Evolutionary conservation across 1,139 yeast genomes (phyloP).

Genomic region (Pichia sp.): DNA sequence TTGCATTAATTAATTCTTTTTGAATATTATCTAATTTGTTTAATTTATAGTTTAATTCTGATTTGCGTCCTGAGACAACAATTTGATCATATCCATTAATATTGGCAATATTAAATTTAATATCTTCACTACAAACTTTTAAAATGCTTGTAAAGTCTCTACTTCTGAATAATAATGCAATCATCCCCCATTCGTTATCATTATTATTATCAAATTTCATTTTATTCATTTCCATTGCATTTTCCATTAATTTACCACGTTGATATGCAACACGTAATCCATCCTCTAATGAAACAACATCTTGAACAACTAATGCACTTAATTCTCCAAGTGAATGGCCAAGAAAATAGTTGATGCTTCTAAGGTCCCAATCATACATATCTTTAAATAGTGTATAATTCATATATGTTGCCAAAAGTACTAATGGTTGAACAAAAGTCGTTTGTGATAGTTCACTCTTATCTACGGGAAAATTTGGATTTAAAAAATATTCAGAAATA

Average conservation of each 20-base stretch:
- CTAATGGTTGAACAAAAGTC: constrained; percentile 31
- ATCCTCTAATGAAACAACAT: constrained; percentile 22
- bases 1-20: constrained; percentile 12
- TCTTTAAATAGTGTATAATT: constrained; percentile 19
- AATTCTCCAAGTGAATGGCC: constrained; percentile 36
- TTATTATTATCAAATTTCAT: too few species aligned
- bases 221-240: neutral
- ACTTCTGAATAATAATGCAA: constrained; percentile 26
- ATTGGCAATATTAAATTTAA: constrained; percentile 26
- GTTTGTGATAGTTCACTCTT: constrained; percentile 17
- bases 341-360: constrained; percentile 22
- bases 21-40: constrained; percentile 13
- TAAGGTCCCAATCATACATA: constrained; percentile 20
- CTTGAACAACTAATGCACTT: constrained; percentile 27
- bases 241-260: constrained; percentile 32
- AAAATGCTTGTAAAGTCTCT: constrained; percentile 20
- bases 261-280: constrained; percentile 24
- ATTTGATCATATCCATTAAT: constrained; percentile 32
- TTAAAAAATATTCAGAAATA: constrained; percentile 5
- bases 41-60: constrained; percentile 16
- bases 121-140: constrained; percentile 12
- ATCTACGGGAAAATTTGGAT: constrained; percentile 3
- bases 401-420: constrained; percentile 27
- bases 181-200: constrained; percentile 25
- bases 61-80: constrained; percentile 28